These are phyloP conservation scores for Trichosporon sp. DNA, from an alignment of 1,284 basidiomycete genomes.

Conservation along the genomic window DNA sequence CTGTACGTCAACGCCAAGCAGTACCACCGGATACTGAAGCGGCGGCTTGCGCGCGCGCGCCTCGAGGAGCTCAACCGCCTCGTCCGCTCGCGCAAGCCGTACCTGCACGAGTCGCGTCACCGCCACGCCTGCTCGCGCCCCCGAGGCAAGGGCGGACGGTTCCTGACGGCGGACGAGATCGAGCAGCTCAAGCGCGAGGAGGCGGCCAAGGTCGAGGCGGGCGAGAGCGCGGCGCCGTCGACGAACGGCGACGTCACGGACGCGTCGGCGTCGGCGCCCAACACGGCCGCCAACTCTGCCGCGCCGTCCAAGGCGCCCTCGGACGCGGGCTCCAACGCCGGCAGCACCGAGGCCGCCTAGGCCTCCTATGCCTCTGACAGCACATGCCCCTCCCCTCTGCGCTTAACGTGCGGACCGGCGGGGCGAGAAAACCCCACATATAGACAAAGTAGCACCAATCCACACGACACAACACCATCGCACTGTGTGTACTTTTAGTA, in stretches of 20 bases:
- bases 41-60: constrained; percentile 77
- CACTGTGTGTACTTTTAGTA: constrained; percentile 21
- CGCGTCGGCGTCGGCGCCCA: neutral
- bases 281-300: constrained; percentile 2
- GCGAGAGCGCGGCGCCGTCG: constrained; percentile 1
- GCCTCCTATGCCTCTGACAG: neutral
- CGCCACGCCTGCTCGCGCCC: constrained; percentile 96
- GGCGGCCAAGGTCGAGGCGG: constrained; percentile 24
- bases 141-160: constrained; percentile 90
- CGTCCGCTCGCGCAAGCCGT: constrained; percentile 90
- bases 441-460: constrained; percentile 4
- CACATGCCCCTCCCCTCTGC: neutral
- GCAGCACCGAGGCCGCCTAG: neutral
- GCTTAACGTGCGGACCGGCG: neutral
- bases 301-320: constrained; percentile 7
- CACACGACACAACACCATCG: neutral
- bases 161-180: constrained; percentile 91
- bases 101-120: constrained; percentile 94
- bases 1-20: constrained; percentile 97
- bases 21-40: constrained; percentile 92
- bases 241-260: constrained; percentile 2
- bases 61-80: constrained; percentile 88
- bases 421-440: neutral
- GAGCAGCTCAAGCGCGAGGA: constrained; percentile 49
- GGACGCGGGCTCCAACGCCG: neutral